A percentile compares a stretch with the other conserved stretches of the same genome.
phyloP scores from a whole-genome alignment of 176 grass and related monocot genomes.

The Themeda triandra region DNA sequence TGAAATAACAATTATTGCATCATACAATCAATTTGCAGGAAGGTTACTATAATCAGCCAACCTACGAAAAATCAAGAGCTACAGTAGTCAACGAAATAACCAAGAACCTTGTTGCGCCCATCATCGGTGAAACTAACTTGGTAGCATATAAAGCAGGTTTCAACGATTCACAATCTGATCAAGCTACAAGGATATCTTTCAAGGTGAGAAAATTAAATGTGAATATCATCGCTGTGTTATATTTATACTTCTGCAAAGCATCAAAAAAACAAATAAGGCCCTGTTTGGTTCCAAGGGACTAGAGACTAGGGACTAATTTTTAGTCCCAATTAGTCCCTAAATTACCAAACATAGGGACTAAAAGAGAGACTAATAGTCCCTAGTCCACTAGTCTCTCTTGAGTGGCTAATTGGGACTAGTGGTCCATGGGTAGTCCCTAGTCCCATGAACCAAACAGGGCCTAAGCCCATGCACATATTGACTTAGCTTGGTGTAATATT shows the following conservation, averaged over 20 bases:
- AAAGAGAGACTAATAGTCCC: too few species aligned
- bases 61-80: slow-evolving; percentile 59
- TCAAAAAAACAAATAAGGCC: neutral
- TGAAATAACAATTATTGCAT: neutral
- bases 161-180: slow-evolving; percentile 61
- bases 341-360: too few species aligned
- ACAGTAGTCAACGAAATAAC: slow-evolving; percentile 39
- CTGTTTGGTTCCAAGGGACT: too few species aligned
- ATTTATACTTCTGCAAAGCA: neutral
- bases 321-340: too few species aligned
- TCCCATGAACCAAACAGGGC: too few species aligned
- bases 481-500: neutral
- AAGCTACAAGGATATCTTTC: slow-evolving; percentile 74
- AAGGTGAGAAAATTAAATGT: slow-evolving; percentile 42
- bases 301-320: too few species aligned
- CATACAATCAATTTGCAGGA: slow-evolving; percentile 46
- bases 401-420: too few species aligned
- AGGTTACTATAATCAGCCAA: slow-evolving; percentile 73
- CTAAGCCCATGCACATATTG: neutral
- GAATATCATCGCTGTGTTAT: neutral
- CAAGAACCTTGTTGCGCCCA: slow-evolving; percentile 43
- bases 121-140: slow-evolving; percentile 46
- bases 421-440: too few species aligned
- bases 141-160: slow-evolving; percentile 51
- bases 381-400: too few species aligned